Percentiles rank a stretch among this genome's conserved stretches.
Evolutionary conservation across 202 grass and related monocot genomes (phyloP).

Genomic region (Elaeis oleifera): DNA sequence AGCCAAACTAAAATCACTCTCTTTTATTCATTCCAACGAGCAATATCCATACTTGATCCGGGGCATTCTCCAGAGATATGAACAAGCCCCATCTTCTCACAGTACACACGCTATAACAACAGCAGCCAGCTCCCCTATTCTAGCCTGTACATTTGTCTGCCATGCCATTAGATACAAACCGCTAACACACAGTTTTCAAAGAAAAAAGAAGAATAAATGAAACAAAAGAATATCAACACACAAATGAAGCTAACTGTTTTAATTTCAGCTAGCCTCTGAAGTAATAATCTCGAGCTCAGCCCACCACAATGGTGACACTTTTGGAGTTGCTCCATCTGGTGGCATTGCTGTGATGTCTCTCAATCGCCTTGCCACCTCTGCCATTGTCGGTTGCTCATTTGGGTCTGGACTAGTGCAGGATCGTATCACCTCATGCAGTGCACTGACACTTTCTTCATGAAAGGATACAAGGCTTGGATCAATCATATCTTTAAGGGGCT

Average conservation of each 20-base stretch:
- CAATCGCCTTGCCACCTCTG: conserved; percentile 40
- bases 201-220: not conserved
- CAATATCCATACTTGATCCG: too few relatives aligned
- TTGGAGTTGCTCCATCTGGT: conserved; percentile 58
- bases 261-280: conserved; percentile 32
- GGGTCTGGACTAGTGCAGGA: conserved; percentile 48
- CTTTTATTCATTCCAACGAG: too few relatives aligned
- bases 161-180: too few relatives aligned
- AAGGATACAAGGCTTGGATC: conserved; percentile 36
- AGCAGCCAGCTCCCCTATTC: too few relatives aligned
- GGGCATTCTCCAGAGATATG: too few relatives aligned
- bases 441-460: conserved; percentile 30
- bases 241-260: too few relatives aligned
- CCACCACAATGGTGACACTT: conserved; percentile 77
- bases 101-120: too few relatives aligned
- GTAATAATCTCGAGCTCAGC: conserved; percentile 76
- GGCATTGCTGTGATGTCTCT: conserved; percentile 76
- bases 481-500: conserved; percentile 46
- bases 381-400: conserved; percentile 33
- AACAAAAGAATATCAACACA: not conserved
- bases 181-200: not conserved
- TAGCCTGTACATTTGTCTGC: too few relatives aligned
- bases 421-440: conserved; percentile 39
- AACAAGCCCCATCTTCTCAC: too few relatives aligned
- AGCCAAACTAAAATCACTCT: too few relatives aligned